phyloP scores from a whole-genome alignment of 2,329 filamentous ascomycete genomes.

The Parastagonospora nodorum region DNA sequence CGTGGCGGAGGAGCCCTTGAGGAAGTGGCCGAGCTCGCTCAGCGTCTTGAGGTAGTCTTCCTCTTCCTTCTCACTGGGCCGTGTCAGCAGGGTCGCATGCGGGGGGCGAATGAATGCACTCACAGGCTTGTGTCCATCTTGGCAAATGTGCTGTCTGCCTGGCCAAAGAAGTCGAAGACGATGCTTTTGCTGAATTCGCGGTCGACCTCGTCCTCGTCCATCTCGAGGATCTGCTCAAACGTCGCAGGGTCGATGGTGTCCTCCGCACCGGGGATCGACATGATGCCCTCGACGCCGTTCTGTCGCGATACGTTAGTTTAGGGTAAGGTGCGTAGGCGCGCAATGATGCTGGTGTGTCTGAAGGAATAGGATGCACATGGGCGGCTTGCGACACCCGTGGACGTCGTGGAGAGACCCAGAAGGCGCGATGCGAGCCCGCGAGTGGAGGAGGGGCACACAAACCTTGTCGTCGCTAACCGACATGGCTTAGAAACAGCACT shows the following conservation, averaged over 20 bases:
- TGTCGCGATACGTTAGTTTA: slow-evolving; percentile 13
- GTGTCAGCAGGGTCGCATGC: slow-evolving; percentile 13
- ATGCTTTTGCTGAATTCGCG: slow-evolving; percentile 88
- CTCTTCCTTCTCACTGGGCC: slow-evolving; percentile 66
- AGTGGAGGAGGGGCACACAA: slow-evolving; percentile 40
- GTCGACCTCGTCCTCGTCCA: slow-evolving; percentile 90
- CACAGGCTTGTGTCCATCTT: slow-evolving; percentile 86
- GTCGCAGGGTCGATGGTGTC: slow-evolving; percentile 79
- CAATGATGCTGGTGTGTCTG: background rate
- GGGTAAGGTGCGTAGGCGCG: background rate
- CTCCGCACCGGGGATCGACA: slow-evolving; percentile 64
- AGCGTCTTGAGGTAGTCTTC: slow-evolving; percentile 64
- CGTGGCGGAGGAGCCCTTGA: slow-evolving; percentile 96
- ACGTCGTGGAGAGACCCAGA: slow-evolving; percentile 14
- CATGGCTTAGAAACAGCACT: slow-evolving; percentile 22
- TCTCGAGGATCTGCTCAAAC: slow-evolving; percentile 95
- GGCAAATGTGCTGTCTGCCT: slow-evolving; percentile 82
- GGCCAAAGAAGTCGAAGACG: slow-evolving; percentile 89
- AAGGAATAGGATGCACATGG: background rate
- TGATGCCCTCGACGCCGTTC: slow-evolving; percentile 41
- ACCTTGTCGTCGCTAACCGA: slow-evolving; percentile 47
- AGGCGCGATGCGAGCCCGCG: slow-evolving; percentile 10
- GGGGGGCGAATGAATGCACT: slow-evolving; percentile 48
- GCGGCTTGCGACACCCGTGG: slow-evolving; percentile 13
- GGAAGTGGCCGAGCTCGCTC: slow-evolving; percentile 87